These are phyloP conservation scores for Tricholoma terreum DNA, from an alignment of 768 basidiomycete species.

Conservation along the genomic window DNA sequence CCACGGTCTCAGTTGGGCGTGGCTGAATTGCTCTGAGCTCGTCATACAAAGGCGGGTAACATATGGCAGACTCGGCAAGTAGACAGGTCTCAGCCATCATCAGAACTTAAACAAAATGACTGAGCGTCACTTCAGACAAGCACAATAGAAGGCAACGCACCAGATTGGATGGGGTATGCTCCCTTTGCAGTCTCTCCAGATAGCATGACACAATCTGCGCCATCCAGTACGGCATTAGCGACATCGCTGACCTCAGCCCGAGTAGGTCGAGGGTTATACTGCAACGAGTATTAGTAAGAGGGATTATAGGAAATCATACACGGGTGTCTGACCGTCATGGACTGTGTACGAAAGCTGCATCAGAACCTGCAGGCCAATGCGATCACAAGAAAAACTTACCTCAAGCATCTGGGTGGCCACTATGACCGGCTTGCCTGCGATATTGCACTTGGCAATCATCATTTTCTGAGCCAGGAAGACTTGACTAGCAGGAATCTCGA, in stretches of 20 bases:
- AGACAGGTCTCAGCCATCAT: slow-evolving; percentile 99
- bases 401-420: slow-evolving; percentile 99
- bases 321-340: slow-evolving; percentile 74
- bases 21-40: slow-evolving; percentile 76
- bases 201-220: slow-evolving; percentile 99
- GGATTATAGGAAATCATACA: background rate
- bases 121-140: background rate
- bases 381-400: slow-evolving; percentile 37
- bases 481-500: slow-evolving; percentile 99
- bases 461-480: slow-evolving; percentile 99
- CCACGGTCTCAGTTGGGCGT: slow-evolving; percentile 89
- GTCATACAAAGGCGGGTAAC: slow-evolving; percentile 92
- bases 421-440: slow-evolving; percentile 96
- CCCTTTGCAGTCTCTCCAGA: slow-evolving; percentile 99
- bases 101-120: slow-evolving; percentile 51
- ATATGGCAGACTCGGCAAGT: slow-evolving; percentile 93
- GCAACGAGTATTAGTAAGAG: slow-evolving; percentile 7
- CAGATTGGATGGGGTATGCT: slow-evolving; percentile 91
- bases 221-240: slow-evolving; percentile 98
- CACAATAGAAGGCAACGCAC: slow-evolving; percentile 37
- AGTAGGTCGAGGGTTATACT: slow-evolving; percentile 98
- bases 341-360: slow-evolving; percentile 42
- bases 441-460: slow-evolving; percentile 99
- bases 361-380: slow-evolving; percentile 6
- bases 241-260: slow-evolving; percentile 99